A percentile compares a stretch with the other conserved stretches of the same genome.
These are phyloP conservation scores for Neurospora crassa DNA, from an alignment of 2,329 filamentous ascomycete genomes.

Conservation along the genomic window DNA sequence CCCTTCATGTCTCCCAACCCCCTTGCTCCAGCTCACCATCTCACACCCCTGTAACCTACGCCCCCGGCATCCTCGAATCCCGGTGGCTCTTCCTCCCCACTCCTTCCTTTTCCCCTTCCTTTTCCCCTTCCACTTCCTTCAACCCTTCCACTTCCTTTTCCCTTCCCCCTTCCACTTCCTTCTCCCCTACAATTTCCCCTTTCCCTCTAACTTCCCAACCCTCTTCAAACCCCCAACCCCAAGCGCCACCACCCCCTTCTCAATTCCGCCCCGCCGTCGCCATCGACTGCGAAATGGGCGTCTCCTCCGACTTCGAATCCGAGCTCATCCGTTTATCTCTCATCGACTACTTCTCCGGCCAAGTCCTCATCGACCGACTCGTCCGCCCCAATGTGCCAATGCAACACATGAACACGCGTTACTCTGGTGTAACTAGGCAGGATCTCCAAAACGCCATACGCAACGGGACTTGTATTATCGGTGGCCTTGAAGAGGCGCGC, in stretches of 20 bases:
- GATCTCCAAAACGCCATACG: conserved; percentile 29
- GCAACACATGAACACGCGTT: conserved; percentile 39
- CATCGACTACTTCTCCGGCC: conserved; percentile 40
- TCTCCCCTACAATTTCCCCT: no score
- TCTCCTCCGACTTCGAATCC: conserved; percentile 29
- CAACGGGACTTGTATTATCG: conserved; percentile 27
- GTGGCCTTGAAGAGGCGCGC: conserved; percentile 30
- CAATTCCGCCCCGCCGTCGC: conserved; percentile 3
- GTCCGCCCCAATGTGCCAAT: conserved; percentile 38
- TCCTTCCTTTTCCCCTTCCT: neutral
- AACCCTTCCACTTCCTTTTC: no score
- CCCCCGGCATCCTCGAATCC: neutral
- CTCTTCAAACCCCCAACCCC: no score
- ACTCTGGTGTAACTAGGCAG: conserved; percentile 35
- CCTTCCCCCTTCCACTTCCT: no score
- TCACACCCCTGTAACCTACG: neutral
- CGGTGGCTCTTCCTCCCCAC: conserved; percentile 9
- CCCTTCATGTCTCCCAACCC: neutral
- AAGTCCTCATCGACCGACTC: conserved; percentile 39
- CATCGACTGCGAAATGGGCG: conserved; percentile 48
- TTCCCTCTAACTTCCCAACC: no score
- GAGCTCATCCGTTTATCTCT: conserved; percentile 43
- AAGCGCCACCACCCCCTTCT: neutral
- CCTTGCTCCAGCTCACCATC: conserved; percentile 1
- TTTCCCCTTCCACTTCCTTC: no score